Conservation (phyloP, 768 basidiomycete species). For the Omphalotus guepiniiformis region DNA sequence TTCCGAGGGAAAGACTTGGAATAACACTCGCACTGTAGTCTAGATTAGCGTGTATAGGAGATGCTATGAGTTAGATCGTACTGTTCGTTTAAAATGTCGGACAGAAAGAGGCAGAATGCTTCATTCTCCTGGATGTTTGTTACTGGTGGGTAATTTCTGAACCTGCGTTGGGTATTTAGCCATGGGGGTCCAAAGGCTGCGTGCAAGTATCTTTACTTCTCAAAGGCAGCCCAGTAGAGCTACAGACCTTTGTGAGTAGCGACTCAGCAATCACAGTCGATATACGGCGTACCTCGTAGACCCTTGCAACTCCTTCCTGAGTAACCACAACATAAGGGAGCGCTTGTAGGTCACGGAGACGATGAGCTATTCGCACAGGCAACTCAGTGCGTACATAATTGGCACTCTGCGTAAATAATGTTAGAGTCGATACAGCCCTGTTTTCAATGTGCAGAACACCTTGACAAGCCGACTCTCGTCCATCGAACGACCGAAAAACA, state of each 20-base stretch:
- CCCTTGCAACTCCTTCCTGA: conserved; percentile 75
- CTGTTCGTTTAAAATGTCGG: conserved; percentile 69
- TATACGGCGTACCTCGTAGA: conserved; percentile 65
- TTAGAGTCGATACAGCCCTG: neutral
- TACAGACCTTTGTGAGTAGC: conserved; percentile 23
- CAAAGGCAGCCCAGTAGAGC: conserved; percentile 87
- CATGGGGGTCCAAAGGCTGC: neutral
- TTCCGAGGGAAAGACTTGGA: conserved; percentile 75
- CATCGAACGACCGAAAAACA: conserved; percentile 85
- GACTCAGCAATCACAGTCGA: neutral
- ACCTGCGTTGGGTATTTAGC: conserved; percentile 34
- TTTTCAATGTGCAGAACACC: conserved; percentile 32
- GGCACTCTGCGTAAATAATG: conserved; percentile 47
- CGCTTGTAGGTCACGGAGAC: conserved; percentile 80
- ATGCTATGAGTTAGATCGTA: conserved; percentile 30
- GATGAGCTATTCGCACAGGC: conserved; percentile 83
- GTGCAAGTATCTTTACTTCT: conserved; percentile 47
- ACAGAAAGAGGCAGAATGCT: conserved; percentile 71
- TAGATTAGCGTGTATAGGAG: conserved; percentile 6
- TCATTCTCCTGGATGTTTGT: conserved; percentile 71
- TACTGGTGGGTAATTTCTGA: conserved; percentile 71
- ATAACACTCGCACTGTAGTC: conserved; percentile 63
- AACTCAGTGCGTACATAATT: conserved; percentile 90
- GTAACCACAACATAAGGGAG: conserved; percentile 86
- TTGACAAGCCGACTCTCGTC: conserved; percentile 74